A percentile compares a stretch with the other conserved stretches of the same genome.
These are phyloP conservation scores for Imleria badia DNA, from an alignment of 768 basidiomycete genomes.

Conservation along the genomic window DNA sequence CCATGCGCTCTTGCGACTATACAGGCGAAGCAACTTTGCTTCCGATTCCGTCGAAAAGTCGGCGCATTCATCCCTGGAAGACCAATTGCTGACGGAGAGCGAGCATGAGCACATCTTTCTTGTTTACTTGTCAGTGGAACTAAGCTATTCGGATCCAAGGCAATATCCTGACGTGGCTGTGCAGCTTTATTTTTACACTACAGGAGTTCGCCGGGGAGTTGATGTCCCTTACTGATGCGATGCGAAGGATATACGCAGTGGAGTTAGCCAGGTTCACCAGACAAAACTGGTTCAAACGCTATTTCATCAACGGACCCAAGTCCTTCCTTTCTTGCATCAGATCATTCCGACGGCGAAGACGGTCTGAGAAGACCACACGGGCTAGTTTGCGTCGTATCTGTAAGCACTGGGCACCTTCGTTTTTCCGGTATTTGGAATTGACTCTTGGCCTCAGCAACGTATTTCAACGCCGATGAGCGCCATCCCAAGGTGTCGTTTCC, in stretches of 20 bases:
- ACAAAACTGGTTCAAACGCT: constrained; percentile 42
- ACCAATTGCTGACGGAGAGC: constrained; percentile 39
- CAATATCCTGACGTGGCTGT: constrained; percentile 9
- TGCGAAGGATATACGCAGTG: constrained; percentile 72
- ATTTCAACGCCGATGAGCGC: constrained; percentile 49
- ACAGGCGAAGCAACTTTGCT: constrained; percentile 50
- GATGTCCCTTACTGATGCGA: constrained; percentile 77
- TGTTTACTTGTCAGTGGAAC: constrained; percentile 80
- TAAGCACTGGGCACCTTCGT: constrained; percentile 26
- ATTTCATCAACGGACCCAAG: constrained; percentile 26
- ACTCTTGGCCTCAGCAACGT: constrained; percentile 40
- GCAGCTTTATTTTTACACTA: constrained; percentile 91
- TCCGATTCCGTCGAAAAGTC: constrained; percentile 13
- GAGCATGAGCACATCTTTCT: constrained; percentile 86
- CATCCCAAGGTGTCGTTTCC: constrained; percentile 70
- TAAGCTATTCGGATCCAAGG: background rate
- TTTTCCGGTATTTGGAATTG: constrained; percentile 4
- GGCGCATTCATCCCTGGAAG: constrained; percentile 18
- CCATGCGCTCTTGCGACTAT: constrained; percentile 75
- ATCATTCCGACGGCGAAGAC: constrained; percentile 13
- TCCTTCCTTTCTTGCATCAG: constrained; percentile 22
- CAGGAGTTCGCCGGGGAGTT: constrained; percentile 92
- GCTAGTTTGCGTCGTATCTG: constrained; percentile 41
- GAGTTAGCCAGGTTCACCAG: constrained; percentile 48
- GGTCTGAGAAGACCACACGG: constrained; percentile 14